Evolutionary conservation across 2,329 filamentous ascomycete species (phyloP).

Genomic region (Ceratocystis papillata): DNA sequence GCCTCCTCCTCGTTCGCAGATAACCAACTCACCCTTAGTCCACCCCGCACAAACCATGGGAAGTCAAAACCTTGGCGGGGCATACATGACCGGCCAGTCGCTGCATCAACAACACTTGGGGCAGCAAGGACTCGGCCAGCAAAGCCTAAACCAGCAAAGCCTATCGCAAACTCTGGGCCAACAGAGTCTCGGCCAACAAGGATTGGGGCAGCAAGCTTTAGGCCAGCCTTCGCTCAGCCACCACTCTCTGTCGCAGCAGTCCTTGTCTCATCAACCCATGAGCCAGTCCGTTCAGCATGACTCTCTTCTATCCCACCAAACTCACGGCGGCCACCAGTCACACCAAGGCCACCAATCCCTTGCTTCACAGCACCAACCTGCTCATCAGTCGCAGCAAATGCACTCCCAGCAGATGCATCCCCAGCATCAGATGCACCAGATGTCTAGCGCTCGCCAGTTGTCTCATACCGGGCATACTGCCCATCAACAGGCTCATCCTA

Average conservation of each 20-base stretch:
- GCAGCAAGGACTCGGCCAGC: constrained; percentile 29
- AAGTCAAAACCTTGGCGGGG: constrained; percentile 25
- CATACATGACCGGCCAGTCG: constrained; percentile 29
- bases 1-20: constrained; percentile 33
- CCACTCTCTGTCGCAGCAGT: constrained; percentile 18
- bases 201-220: constrained; percentile 21
- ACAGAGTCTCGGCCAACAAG: constrained; percentile 26
- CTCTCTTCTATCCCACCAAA: constrained; percentile 37
- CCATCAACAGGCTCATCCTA: constrained; percentile 22
- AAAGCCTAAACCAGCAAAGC: constrained; percentile 29
- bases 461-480: constrained; percentile 19
- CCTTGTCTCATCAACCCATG: constrained; percentile 25
- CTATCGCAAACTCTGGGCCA: constrained; percentile 26
- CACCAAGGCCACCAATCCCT: constrained; percentile 29
- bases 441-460: constrained; percentile 18
- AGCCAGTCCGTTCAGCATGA: constrained; percentile 36
- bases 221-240: constrained; percentile 14
- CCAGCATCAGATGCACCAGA: constrained; percentile 22
- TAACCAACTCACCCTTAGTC: constrained; percentile 29
- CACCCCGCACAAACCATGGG: constrained; percentile 26
- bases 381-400: constrained; percentile 21
- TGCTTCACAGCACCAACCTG: constrained; percentile 27
- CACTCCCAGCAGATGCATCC: constrained; percentile 18
- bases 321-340: constrained; percentile 30
- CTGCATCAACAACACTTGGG: constrained; percentile 28